Base-by-base conservation (phyloP, 768 basidiomycete species). In the Suillus alpinus region DNA sequence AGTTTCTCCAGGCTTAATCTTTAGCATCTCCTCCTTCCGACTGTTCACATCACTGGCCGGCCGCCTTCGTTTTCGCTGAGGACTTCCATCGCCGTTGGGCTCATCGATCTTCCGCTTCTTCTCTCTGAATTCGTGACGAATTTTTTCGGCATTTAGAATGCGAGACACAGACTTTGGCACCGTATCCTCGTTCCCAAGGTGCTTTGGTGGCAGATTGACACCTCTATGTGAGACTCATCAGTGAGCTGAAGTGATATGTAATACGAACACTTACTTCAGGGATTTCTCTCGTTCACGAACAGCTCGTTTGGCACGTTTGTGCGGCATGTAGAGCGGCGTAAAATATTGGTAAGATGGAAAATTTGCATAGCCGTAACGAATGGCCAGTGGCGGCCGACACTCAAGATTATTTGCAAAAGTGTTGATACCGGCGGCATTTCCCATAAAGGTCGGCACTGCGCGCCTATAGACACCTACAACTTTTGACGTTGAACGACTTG, bases 121-220 rank as follows among this genome's bases (percentile, higher is more conserved):
- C 57, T 73, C 69, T 23, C 77, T 80, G 70, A 75, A 88, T 52
- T 84, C 81, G 32, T 82, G 79, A 47, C 87, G 79, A 47, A 90
- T 79, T 61, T 78, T 73, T 23, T 75, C 76, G 2, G 90, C 87
- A 65, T 91, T 84, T 41, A 92, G 71, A 20, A 91, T 80, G 14
- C 91, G 83, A 39, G 81, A 71, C 16, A 81, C 81, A 10, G 86
- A 82, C 74, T 92, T 93, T 9, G 91, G 91, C 20, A 92, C 79
- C 4, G 79, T 75, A 66, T 93, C 91, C 50, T 79, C 75, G 67
- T 84, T 69, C 6, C 76, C 72, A 23, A 74, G 66, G 64, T 75
- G 76, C 61, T 65, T 69, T 18, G 85, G 87, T 6, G 81, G 77
- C 52, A 83, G 69, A 73, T 88, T 80, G 49, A 74, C 63, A 57